Percentiles rank a stretch among this genome's conserved stretches.
Conservation (phyloP, 257 asterid genomes). For the Nicotiana attenuata region DNA sequence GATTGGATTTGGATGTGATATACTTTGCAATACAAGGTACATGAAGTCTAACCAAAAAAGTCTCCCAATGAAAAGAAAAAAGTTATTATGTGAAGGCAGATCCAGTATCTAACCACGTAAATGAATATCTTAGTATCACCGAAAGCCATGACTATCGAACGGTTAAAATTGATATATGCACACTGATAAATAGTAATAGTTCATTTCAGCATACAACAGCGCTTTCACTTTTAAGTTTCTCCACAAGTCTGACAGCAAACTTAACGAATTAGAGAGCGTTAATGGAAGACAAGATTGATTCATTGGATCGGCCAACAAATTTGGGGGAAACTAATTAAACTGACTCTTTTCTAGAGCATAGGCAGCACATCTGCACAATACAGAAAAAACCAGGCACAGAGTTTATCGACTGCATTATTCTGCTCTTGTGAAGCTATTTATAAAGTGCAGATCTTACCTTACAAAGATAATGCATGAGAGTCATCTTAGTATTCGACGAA, state of each 20-base stretch:
- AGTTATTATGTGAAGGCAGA: not conserved
- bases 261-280: too few species aligned
- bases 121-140: too few species aligned
- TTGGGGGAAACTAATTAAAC: too few species aligned
- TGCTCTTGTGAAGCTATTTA: not conserved
- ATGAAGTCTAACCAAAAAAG: not conserved
- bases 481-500: constrained; percentile 70
- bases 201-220: not conserved
- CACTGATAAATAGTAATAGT: not conserved
- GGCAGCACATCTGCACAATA: not conserved
- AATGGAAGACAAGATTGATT: too few species aligned
- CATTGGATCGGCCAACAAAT: too few species aligned
- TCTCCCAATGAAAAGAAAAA: not conserved
- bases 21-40: not conserved
- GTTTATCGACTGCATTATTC: not conserved
- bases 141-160: not conserved
- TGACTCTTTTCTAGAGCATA: not conserved
- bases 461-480: constrained; percentile 88
- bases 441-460: constrained; percentile 40
- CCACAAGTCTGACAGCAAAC: too few species aligned
- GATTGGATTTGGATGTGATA: too few species aligned
- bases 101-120: not conserved
- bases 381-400: not conserved
- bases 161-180: not conserved
- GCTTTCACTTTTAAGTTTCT: too few species aligned